Conservation (phyloP, 83 land plant genomes). For the Diphasiastrum complanatum region DNA sequence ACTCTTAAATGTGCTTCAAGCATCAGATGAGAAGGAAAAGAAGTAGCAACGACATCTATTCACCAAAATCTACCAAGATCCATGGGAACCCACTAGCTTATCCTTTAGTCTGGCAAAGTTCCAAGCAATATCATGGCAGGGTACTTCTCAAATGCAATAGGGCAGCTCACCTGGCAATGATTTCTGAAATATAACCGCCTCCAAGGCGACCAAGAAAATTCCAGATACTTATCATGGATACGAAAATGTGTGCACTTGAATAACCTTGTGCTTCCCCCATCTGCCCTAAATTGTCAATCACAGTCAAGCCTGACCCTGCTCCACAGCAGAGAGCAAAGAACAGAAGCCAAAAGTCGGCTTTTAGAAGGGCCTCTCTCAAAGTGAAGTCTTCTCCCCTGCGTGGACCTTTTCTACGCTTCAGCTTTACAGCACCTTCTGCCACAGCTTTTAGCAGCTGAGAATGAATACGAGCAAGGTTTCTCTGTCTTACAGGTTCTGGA, state of each 20-base stretch:
- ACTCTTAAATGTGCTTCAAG: too few relatives aligned
- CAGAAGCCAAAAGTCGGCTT: slow-evolving; percentile 39
- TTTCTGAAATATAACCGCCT: slow-evolving; percentile 10
- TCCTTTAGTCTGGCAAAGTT: too few relatives aligned
- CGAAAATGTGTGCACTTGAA: slow-evolving; percentile 5
- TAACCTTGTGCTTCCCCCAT: slow-evolving; percentile 16
- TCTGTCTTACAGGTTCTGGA: not conserved
- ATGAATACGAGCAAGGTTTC: slow-evolving; percentile 3
- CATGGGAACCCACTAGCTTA: too few relatives aligned
- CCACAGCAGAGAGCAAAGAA: slow-evolving; percentile 23
- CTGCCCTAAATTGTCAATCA: slow-evolving; percentile 17
- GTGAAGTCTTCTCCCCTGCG: slow-evolving; percentile 11
- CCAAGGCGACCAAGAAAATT: slow-evolving; percentile 22
- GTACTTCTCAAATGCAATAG: too few relatives aligned
- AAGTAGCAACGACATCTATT: too few relatives aligned
- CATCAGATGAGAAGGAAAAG: too few relatives aligned
- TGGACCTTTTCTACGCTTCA: slow-evolving; percentile 9
- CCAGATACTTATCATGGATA: slow-evolving; percentile 13
- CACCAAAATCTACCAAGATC: too few relatives aligned
- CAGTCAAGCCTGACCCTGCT: slow-evolving; percentile 12
- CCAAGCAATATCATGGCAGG: too few relatives aligned
- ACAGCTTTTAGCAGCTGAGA: not conserved
- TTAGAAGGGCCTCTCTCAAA: slow-evolving; percentile 3
- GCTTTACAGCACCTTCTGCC: not conserved
- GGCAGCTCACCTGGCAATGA: slow-evolving; percentile 5